Evolutionary conservation across 768 basidiomycete genomes (phyloP).

Genomic region (Pulveroboletus sp.): DNA sequence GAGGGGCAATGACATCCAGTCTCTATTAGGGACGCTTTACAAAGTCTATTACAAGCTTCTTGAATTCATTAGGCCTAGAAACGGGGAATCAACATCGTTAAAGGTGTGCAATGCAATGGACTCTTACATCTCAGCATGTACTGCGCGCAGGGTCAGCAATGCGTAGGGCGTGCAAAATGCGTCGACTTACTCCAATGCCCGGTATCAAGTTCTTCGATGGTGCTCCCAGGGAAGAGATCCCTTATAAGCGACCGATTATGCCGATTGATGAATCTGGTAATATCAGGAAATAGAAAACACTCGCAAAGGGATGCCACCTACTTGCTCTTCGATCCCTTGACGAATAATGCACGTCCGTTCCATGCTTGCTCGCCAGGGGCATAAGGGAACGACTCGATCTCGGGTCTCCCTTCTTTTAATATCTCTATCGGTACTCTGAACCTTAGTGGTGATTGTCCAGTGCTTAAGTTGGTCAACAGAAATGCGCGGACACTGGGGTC

Average conservation of each 20-base stretch:
- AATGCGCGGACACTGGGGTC: conserved; percentile 73
- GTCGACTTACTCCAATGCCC: conserved; percentile 78
- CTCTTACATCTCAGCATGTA: conserved; percentile 71
- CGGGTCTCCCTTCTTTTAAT: conserved; percentile 52
- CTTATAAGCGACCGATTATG: conserved; percentile 58
- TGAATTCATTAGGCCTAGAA: conserved; percentile 53
- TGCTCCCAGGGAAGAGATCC: conserved; percentile 69
- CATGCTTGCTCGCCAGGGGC: conserved; percentile 47
- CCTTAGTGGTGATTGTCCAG: conserved; percentile 36
- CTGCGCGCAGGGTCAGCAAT: conserved; percentile 33
- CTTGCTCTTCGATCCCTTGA: conserved; percentile 78
- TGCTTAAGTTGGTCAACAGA: conserved; percentile 74
- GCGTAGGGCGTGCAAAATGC: not conserved
- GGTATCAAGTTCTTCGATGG: conserved; percentile 60
- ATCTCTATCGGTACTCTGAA: conserved; percentile 75
- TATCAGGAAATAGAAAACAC: conserved; percentile 1
- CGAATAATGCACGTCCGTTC: conserved; percentile 60
- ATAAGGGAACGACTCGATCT: conserved; percentile 81
- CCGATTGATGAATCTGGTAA: conserved; percentile 64
- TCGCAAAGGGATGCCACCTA: conserved; percentile 30
- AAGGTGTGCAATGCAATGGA: not conserved
- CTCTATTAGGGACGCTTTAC: conserved; percentile 15
- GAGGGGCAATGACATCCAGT: not conserved
- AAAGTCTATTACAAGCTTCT: conserved; percentile 32
- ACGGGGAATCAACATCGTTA: not conserved